Evolutionary conservation across 2,329 filamentous ascomycete genomes (phyloP), one percentile per base, ranked within the genome.

Genomic region (Alternaria panax): DNA sequence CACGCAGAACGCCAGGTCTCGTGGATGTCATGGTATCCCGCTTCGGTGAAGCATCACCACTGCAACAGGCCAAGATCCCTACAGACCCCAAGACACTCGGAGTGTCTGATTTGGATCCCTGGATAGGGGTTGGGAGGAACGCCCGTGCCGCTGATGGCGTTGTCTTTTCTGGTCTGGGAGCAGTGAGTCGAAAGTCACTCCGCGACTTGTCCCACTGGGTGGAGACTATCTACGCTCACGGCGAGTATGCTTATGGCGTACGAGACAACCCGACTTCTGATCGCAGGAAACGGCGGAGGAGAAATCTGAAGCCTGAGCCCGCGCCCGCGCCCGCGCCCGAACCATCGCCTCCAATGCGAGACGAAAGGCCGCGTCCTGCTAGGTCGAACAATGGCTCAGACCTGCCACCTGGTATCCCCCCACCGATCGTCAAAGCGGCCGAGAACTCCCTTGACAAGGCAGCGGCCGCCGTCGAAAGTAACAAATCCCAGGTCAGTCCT

Each of bases 21-120:
- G 86, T 96, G 6, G 95, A 99, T 78, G 78, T 98, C 48, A 83
- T 97, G 41, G 93, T 97, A 3, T 93, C 92, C 42, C 89, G 91
- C 67, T 98, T 96, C 76, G 94, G 92, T 12, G 85, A 89, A 61
- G 75, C 82, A 6, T 76, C 81, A 7, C 59, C 73, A 8, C 59
- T 71, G 7, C 65, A 72, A 41, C 60, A 67, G 22, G 60, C 57
- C 24, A 77, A 72, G 51, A 63, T 60, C 63, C 73, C 50, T 62
- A 74, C 22, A 58, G 75, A 59, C 54, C 62, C 54, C 58, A 75
- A 57, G 25, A 67, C 36, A 52, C 52, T 61, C 58, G 62, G 67
- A 51, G 22, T 45, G 25, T 40, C 60, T n/a, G 73, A 62, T 32
- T 66, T 77, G 41, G 68, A 73, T n/a, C 81, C 80, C 32, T 97